Percentiles rank a stretch among this genome's conserved stretches.
phyloP scores from a whole-genome alignment of 108 stramenopile genomes.

The Thalassiosira profunda region DNA sequence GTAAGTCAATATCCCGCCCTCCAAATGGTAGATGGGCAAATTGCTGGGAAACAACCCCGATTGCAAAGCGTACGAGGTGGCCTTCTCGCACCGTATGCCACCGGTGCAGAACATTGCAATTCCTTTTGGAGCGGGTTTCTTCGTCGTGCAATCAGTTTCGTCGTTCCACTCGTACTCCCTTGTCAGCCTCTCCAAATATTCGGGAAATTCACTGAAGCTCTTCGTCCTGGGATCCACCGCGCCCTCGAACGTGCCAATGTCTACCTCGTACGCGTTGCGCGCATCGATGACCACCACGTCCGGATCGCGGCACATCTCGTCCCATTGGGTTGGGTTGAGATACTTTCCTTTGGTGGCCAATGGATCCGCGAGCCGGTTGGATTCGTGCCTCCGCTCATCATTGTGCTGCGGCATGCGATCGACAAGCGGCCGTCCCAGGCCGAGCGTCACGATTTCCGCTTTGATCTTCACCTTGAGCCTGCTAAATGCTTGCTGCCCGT shows the following conservation, averaged over 20 bases:
- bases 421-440: constrained; percentile 25
- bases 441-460: constrained; percentile 81
- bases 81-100: constrained; percentile 97
- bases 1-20: constrained; percentile 91
- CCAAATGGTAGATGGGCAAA: constrained; percentile 83
- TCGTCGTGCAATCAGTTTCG: neutral
- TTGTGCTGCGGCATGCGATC: neutral
- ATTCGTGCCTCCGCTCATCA: neutral
- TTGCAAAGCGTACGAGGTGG: constrained; percentile 62
- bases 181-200: constrained; percentile 61
- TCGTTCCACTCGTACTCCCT: constrained; percentile 33
- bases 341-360: constrained; percentile 28
- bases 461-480: constrained; percentile 78
- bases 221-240: constrained; percentile 77
- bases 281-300: constrained; percentile 83
- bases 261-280: constrained; percentile 82
- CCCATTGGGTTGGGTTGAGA: constrained; percentile 58
- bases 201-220: constrained; percentile 76
- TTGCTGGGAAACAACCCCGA: constrained; percentile 36
- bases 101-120: constrained; percentile 98
- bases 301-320: constrained; percentile 65
- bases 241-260: constrained; percentile 82
- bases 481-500: constrained; percentile 59
- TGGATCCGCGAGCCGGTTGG: constrained; percentile 26
- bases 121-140: constrained; percentile 44